Evolutionary conservation across 164 flowering plant species (phyloP).

Genomic region (Echeveria elegans): DNA sequence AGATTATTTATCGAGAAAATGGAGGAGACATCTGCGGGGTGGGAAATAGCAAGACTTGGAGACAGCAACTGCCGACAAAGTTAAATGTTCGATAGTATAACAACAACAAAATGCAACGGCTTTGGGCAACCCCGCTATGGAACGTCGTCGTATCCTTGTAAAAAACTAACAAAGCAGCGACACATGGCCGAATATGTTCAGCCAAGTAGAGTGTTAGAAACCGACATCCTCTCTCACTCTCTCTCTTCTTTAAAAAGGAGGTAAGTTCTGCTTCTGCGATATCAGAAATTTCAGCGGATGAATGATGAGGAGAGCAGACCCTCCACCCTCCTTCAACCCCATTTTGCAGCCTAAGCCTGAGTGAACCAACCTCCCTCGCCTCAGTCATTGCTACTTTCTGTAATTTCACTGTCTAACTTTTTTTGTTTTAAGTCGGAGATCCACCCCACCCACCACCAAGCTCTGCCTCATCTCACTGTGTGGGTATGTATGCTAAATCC

Average conservation of each 20-base stretch:
- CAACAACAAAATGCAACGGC: background rate
- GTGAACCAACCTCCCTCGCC: background rate
- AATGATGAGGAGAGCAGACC: background rate
- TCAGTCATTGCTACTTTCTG: background rate
- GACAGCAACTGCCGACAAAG: constrained; percentile 7
- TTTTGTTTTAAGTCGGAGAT: background rate
- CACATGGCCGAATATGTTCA: too few relatives aligned
- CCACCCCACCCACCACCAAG: background rate
- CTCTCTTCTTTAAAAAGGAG: too few relatives aligned
- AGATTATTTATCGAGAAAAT: too few relatives aligned
- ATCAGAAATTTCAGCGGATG: too few relatives aligned
- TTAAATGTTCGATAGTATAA: background rate
- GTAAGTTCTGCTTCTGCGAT: too few relatives aligned
- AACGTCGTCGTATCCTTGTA: background rate
- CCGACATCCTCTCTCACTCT: too few relatives aligned
- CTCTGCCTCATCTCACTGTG: background rate
- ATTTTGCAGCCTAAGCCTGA: background rate
- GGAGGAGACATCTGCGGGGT: background rate
- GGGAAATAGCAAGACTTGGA: constrained; percentile 4
- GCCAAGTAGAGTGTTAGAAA: too few relatives aligned
- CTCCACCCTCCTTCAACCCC: background rate
- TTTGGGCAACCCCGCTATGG: background rate
- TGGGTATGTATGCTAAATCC: too few relatives aligned
- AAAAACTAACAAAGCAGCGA: background rate
- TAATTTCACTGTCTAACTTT: background rate